phyloP scores from a whole-genome alignment of 345 rosid species.

The Aethionema arabicum region DNA sequence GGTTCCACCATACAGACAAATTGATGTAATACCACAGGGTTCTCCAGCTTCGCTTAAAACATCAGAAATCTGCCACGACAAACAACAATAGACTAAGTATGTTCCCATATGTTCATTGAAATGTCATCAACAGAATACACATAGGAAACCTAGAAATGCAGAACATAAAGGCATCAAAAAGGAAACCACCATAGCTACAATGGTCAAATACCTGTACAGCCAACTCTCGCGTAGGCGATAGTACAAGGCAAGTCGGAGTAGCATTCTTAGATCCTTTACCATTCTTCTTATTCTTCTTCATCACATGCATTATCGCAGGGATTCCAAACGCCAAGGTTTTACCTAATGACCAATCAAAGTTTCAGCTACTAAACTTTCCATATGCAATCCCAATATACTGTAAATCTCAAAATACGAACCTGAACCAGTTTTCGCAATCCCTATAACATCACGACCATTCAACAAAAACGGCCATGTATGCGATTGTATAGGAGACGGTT shows the following conservation, averaged over 20 bases:
- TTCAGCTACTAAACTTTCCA: not conserved
- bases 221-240: conserved; percentile 92
- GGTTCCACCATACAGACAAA: conserved; percentile 87
- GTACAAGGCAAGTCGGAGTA: conserved; percentile 85
- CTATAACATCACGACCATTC: conserved; percentile 88
- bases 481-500: conserved; percentile 91
- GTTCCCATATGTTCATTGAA: not conserved
- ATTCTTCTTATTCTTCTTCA: conserved; percentile 56
- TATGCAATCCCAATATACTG: not conserved
- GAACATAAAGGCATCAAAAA: not conserved
- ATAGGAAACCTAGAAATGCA: not conserved
- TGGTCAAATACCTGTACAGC: conserved; percentile 70
- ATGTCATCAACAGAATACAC: not conserved
- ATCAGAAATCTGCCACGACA: conserved; percentile 61
- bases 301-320: conserved; percentile 82
- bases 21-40: conserved; percentile 67
- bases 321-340: conserved; percentile 92
- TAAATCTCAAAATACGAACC: conserved; percentile 41
- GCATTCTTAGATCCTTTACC: conserved; percentile 47
- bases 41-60: conserved; percentile 80
- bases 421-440: conserved; percentile 97
- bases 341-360: conserved; percentile 44
- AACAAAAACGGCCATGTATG: conserved; percentile 92
- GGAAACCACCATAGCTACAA: not conserved
- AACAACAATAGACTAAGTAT: conserved; percentile 5